Percentiles rank a stretch among this genome's conserved stretches.
These are phyloP conservation scores for Lagenaria siceraria DNA, from an alignment of 306 rosid genomes.

Conservation along the genomic window DNA sequence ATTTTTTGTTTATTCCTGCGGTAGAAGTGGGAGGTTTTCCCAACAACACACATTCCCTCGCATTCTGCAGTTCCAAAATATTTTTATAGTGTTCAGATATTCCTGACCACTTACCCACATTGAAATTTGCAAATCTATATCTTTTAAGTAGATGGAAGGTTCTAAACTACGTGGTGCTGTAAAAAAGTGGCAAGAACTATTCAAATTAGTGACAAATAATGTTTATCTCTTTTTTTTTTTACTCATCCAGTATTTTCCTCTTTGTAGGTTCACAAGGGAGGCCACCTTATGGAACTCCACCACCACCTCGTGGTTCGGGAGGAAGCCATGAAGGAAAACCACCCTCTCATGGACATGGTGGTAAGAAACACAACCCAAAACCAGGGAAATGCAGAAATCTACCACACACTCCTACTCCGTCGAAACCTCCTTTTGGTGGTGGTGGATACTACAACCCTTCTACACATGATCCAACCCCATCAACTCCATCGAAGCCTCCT, in stretches of 20 bases:
- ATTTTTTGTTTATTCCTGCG: no score
- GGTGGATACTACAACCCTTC: slow-evolving; percentile 17
- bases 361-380: background rate
- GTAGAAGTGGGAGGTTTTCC: no score
- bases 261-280: slow-evolving; percentile 25
- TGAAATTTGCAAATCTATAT: background rate
- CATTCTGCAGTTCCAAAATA: background rate
- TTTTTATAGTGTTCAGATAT: background rate
- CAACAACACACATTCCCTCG: background rate
- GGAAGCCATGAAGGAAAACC: slow-evolving; percentile 18
- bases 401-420: slow-evolving; percentile 3
- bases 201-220: background rate
- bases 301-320: slow-evolving; percentile 36
- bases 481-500: slow-evolving; percentile 1
- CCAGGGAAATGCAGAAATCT: slow-evolving; percentile 1
- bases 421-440: background rate
- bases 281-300: slow-evolving; percentile 24
- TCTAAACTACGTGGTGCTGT: background rate
- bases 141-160: background rate
- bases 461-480: slow-evolving; percentile 4
- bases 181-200: background rate
- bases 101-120: background rate
- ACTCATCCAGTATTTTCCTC: background rate
- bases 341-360: slow-evolving; percentile 13
- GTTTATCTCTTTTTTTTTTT: background rate